These are phyloP conservation scores for Exophiala bonariae DNA, from an alignment of 2,329 filamentous ascomycete genomes.

Conservation along the genomic window DNA sequence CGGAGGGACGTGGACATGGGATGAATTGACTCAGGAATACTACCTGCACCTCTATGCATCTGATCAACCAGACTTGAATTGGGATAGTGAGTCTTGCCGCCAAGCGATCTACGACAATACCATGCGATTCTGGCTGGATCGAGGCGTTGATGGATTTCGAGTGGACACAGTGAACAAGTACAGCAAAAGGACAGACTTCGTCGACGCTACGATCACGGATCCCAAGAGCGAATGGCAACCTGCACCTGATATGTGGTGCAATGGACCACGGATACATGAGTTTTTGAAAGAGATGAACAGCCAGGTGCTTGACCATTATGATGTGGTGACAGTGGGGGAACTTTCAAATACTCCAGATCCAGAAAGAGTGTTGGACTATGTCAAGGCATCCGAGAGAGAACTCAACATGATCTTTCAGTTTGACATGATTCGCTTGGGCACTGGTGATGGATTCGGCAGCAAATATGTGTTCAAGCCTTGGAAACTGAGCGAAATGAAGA, in stretches of 20 bases:
- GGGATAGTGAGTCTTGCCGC: constrained; percentile 66
- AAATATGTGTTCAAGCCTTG: constrained; percentile 34
- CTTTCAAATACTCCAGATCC: constrained; percentile 46
- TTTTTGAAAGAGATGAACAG: constrained; percentile 55
- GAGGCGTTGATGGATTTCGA: constrained; percentile 68
- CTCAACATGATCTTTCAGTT: constrained; percentile 74
- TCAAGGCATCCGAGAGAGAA: constrained; percentile 44
- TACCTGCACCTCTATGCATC: constrained; percentile 71
- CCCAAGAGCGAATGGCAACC: constrained; percentile 45
- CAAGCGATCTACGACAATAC: constrained; percentile 65
- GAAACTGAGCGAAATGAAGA: constrained; percentile 52
- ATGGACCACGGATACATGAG: constrained; percentile 59
- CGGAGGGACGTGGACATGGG: constrained; percentile 27
- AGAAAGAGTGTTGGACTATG: constrained; percentile 53
- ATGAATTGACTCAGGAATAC: constrained; percentile 43
- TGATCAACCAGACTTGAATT: constrained; percentile 76
- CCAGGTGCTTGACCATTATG: constrained; percentile 55
- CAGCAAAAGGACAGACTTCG: constrained; percentile 16
- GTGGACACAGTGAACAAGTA: constrained; percentile 48
- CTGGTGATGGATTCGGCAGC: constrained; percentile 1
- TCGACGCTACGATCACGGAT: constrained; percentile 49
- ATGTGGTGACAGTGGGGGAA: constrained; percentile 63
- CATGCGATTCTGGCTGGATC: constrained; percentile 73
- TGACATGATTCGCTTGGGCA: constrained; percentile 45
- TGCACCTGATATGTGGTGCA: constrained; percentile 36